These are phyloP conservation scores for Leccinum disarticulatum DNA, from an alignment of 768 basidiomycete species.

Conservation along the genomic window DNA sequence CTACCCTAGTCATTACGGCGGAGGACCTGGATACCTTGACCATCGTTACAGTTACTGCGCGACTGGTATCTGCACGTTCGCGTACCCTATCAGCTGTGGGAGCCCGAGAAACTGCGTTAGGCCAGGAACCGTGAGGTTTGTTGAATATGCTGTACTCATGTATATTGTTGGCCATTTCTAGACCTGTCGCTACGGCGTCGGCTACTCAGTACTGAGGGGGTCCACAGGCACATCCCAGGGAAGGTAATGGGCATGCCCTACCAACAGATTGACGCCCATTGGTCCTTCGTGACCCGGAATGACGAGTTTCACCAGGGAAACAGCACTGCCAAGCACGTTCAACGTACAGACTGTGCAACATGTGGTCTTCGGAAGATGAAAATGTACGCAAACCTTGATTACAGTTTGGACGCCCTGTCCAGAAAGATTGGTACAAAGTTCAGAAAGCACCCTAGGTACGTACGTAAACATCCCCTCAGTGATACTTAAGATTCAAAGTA, in stretches of 20 bases:
- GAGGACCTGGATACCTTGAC: slow-evolving; percentile 7
- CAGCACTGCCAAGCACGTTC: no score
- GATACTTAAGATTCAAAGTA: no score
- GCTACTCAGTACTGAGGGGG: not conserved
- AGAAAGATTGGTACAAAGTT: no score
- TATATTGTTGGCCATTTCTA: not conserved
- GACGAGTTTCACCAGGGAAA: no score
- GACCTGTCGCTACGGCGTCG: not conserved
- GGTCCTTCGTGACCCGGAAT: no score
- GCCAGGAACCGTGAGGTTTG: not conserved
- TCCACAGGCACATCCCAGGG: not conserved
- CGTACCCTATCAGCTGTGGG: not conserved
- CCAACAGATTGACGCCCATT: no score
- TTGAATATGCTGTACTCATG: not conserved
- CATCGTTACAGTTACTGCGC: not conserved
- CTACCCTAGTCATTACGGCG: not conserved
- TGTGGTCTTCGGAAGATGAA: no score
- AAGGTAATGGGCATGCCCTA: not conserved
- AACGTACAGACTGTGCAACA: no score
- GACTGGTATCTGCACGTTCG: not conserved
- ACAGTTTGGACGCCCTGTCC: no score
- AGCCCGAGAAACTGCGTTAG: not conserved
- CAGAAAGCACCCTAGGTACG: no score
- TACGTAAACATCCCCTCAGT: no score
- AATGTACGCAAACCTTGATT: no score